These are phyloP conservation scores for Microascus cirrosus DNA, from an alignment of 2,329 filamentous ascomycete species.

Conservation along the genomic window DNA sequence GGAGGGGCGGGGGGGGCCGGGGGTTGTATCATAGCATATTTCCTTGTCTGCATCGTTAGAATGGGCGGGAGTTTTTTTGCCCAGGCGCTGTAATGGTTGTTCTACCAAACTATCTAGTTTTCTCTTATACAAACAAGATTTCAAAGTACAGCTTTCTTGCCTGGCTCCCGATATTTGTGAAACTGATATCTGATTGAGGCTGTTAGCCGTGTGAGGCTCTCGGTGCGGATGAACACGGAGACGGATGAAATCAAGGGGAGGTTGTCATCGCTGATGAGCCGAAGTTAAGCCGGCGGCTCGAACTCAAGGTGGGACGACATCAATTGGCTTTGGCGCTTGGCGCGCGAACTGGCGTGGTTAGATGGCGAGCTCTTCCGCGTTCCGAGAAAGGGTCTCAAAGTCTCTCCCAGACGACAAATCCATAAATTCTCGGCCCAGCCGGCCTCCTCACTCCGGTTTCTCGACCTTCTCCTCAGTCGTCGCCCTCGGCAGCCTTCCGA, in stretches of 20 bases:
- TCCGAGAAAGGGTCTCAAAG: neutral
- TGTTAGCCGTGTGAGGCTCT: too few species aligned
- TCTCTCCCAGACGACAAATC: too few species aligned
- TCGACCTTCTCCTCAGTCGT: neutral
- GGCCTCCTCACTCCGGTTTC: neutral
- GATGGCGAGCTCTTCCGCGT: neutral
- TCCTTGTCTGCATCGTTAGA: neutral
- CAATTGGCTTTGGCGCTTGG: neutral
- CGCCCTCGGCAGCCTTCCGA: neutral
- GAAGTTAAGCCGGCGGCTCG: neutral
- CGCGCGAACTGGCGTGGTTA: neutral
- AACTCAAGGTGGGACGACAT: neutral
- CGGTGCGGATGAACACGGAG: too few species aligned
- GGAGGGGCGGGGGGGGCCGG: too few species aligned
- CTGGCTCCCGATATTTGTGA: neutral
- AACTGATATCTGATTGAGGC: neutral
- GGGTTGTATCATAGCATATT: neutral
- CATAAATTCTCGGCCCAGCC: too few species aligned
- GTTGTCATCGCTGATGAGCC: neutral
- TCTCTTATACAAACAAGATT: neutral
- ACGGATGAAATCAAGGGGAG: too few species aligned
- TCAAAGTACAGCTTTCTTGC: neutral
- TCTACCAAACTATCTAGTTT: neutral
- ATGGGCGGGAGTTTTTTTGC: neutral
- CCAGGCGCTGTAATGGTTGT: neutral